A percentile compares a stretch with the other conserved stretches of the same genome.
Evolutionary conservation across 805 yeast species (phyloP).

Genomic region (Wickerhamiella occidentalis): DNA sequence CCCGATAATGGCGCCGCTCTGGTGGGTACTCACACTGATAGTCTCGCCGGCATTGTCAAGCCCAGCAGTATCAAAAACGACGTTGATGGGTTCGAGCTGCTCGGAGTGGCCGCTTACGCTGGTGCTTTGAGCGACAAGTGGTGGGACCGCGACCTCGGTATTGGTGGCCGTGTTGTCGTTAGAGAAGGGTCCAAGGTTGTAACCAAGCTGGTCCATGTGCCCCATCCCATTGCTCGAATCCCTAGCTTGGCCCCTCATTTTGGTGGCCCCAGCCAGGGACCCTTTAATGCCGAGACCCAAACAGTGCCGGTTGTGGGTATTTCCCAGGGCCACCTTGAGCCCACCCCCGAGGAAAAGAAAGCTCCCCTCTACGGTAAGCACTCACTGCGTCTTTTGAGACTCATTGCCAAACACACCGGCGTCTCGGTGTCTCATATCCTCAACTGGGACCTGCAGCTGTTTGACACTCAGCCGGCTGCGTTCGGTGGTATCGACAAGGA

Average conservation of each 20-base stretch:
- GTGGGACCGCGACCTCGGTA: constrained; percentile 68
- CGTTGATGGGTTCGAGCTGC: constrained; percentile 61
- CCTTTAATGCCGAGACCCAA: constrained; percentile 68
- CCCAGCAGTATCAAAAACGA: constrained; percentile 51
- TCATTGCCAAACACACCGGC: constrained; percentile 48
- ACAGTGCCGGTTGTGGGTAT: constrained; percentile 68
- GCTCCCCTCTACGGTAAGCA: constrained; percentile 63
- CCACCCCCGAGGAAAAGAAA: constrained; percentile 49
- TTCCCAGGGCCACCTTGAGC: constrained; percentile 23
- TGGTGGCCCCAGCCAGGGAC: constrained; percentile 55
- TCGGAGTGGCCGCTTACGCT: constrained; percentile 78
- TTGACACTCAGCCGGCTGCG: constrained; percentile 68
- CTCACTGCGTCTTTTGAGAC: constrained; percentile 53
- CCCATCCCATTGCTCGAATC: constrained; percentile 51
- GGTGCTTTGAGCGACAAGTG: constrained; percentile 54
- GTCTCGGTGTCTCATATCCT: constrained; percentile 49
- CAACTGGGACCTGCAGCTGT: constrained; percentile 65
- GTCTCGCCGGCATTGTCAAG: constrained; percentile 55
- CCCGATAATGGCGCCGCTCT: constrained; percentile 51
- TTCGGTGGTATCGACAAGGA: constrained; percentile 69
- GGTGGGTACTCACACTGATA: constrained; percentile 66
- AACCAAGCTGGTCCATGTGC: constrained; percentile 30
- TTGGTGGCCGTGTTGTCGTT: constrained; percentile 66
- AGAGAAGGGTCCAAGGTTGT: constrained; percentile 29
- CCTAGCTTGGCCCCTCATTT: constrained; percentile 84